Evolutionary conservation across 2,329 filamentous ascomycete genomes (phyloP), one percentile per base, ranked within the genome.

Genomic region (Claviceps cyperi): DNA sequence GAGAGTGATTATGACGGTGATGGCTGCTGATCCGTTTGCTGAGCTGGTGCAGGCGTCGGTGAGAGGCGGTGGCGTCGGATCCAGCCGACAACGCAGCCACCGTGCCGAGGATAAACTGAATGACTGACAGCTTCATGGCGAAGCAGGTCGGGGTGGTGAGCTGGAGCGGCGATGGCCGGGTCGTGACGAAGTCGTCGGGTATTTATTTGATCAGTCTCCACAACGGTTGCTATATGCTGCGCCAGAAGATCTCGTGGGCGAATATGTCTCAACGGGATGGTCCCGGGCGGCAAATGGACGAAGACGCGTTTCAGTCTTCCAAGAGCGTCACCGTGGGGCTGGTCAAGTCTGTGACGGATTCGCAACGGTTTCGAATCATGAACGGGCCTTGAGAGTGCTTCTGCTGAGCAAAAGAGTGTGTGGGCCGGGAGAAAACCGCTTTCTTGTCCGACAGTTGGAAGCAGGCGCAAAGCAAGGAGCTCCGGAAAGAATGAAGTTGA

Each of bases 111-210:
- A 70, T 69, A 61, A 71, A 66, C 55, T 74, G 69, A 53, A 77
- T 55, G 52, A 70, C 68, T 51, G 70, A 66, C 62, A 74, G 60
- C 67, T 73, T 80, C 78, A 81, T 81, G 55, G 60, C 64, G 48
- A 46, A 24, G 32, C 17, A 22, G 24, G 22, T 11, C 7, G 6
- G 8, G n/a, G 39, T 46, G n/a, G 17, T 39, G 41, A 19, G 24
- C 14, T 35, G 37, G 4, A 2, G 5, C 7, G 24, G 7, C 41
- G 22, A 43, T 14, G 19, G 40, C 44, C 15, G 41, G 47, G 15
- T 22, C 7, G n/a, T n/a, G 32, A 28, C 38, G 36, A 47, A n/a
- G 5, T 22, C 9, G 47, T 47, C 17, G 37, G 15, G 24, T 41
- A 28, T 8, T 24, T 41, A 28, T 8, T 24, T 43, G n/a, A n/a